Conservation (phyloP, 108 stramenopile species). For the Thalassiosira profunda region DNA sequence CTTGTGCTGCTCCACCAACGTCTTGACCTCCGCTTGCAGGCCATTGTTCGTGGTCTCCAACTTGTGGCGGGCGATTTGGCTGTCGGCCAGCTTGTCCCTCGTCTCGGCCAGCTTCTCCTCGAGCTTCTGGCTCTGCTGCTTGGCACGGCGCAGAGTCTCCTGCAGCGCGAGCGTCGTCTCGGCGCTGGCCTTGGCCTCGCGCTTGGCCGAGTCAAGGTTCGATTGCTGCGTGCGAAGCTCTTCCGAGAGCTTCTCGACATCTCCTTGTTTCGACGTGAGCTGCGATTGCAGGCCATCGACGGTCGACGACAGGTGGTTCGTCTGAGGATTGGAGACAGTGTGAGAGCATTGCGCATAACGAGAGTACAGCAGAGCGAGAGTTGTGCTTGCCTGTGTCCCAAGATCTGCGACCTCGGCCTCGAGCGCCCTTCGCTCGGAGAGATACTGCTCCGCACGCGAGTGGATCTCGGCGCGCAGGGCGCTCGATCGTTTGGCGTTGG, state of each 20-base stretch:
- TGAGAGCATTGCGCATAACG: background rate
- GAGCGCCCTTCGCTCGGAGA: slow-evolving; percentile 18
- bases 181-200: slow-evolving; percentile 8
- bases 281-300: slow-evolving; percentile 12
- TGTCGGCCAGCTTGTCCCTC: slow-evolving; percentile 25
- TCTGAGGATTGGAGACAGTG: slow-evolving; percentile 1
- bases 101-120: slow-evolving; percentile 23
- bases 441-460: slow-evolving; percentile 11
- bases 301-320: slow-evolving; percentile 13
- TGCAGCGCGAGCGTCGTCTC: slow-evolving; percentile 3
- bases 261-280: slow-evolving; percentile 14
- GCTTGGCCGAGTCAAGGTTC: slow-evolving; percentile 2
- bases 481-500: slow-evolving; percentile 6
- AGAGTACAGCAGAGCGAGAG: background rate
- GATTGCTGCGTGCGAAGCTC: slow-evolving; percentile 3
- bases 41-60: slow-evolving; percentile 17
- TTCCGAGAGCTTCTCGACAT: slow-evolving; percentile 22
- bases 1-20: slow-evolving; percentile 9
- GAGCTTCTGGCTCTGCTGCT: slow-evolving; percentile 12
- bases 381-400: slow-evolving; percentile 10
- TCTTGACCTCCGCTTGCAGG: slow-evolving; percentile 28
- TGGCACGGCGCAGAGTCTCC: slow-evolving; percentile 1
- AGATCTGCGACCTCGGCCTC: slow-evolving; percentile 23
- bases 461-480: slow-evolving; percentile 15
- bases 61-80: slow-evolving; percentile 16